Conservation (phyloP, 2,329 filamentous ascomycete genomes). For the Neonectria faginata region DNA sequence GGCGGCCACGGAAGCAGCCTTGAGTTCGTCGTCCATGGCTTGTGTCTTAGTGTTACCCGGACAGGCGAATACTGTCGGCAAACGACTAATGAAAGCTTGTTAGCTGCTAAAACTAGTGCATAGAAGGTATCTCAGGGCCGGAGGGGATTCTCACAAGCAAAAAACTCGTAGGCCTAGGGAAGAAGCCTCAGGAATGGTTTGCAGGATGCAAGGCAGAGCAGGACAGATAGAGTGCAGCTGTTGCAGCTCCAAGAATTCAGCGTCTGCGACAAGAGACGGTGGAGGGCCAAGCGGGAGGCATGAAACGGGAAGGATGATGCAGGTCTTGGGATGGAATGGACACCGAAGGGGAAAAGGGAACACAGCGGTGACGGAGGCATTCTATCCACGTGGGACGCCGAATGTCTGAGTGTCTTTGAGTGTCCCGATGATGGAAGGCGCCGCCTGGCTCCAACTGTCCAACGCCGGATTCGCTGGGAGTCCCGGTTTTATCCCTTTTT, state of each 20-base stretch:
- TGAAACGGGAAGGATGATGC: not conserved
- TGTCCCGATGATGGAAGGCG: conserved; percentile 26
- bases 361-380: conserved; percentile 23
- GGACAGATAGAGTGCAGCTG: not conserved
- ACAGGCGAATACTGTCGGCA: not conserved
- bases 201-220: not conserved
- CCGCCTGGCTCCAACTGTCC: conserved; percentile 18
- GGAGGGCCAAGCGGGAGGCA: not conserved
- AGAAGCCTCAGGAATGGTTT: not conserved
- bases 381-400: conserved; percentile 27
- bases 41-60: conserved; percentile 4
- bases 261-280: not conserved
- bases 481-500: conserved; percentile 15
- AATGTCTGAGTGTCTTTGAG: conserved; percentile 24
- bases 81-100: not conserved
- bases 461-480: conserved; percentile 17
- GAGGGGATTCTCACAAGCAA: not conserved
- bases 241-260: not conserved
- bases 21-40: conserved; percentile 47
- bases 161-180: not conserved
- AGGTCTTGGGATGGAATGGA: not conserved
- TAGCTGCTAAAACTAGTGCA: not conserved
- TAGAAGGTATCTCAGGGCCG: not conserved
- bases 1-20: conserved; percentile 28
- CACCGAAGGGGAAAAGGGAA: not conserved